Percentiles rank a stretch among this genome's conserved stretches.
Evolutionary conservation across 2,329 filamentous ascomycete genomes (phyloP).

Genomic region (Fusarium nodosum): DNA sequence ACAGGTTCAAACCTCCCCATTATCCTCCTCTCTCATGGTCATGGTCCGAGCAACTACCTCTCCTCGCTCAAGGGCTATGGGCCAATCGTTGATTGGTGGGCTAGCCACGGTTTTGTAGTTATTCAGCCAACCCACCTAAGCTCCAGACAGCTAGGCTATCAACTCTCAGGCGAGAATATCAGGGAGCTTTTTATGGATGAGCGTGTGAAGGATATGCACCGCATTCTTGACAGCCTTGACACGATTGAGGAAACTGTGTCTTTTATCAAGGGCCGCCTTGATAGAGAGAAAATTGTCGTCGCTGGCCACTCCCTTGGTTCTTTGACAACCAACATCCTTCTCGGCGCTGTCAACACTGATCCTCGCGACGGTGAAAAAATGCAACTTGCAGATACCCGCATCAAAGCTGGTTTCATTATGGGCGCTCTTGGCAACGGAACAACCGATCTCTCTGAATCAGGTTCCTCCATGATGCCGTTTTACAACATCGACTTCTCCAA

Average conservation of each 20-base stretch:
- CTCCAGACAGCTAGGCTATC: conserved; percentile 35
- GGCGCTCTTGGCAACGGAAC: conserved; percentile 41
- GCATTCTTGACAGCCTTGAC: conserved; percentile 46
- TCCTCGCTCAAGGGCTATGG: conserved; percentile 47
- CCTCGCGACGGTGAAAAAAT: conserved; percentile 37
- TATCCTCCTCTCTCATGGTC: conserved; percentile 49
- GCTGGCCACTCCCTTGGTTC: conserved; percentile 48
- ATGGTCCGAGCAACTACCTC: conserved; percentile 48
- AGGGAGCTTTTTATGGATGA: conserved; percentile 42
- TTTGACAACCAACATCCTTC: conserved; percentile 35
- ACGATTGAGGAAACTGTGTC: conserved; percentile 43
- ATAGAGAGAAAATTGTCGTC: conserved; percentile 43
- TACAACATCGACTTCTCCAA: conserved; percentile 37
- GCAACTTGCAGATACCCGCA: conserved; percentile 31
- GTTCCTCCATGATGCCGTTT: conserved; percentile 38
- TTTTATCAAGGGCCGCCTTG: conserved; percentile 43
- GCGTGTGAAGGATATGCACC: conserved; percentile 42
- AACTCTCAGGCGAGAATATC: conserved; percentile 13
- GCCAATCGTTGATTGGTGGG: conserved; percentile 48
- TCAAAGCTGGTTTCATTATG: conserved; percentile 49
- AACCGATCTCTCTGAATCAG: conserved; percentile 28
- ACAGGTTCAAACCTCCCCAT: conserved; percentile 41
- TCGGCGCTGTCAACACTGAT: conserved; percentile 45
- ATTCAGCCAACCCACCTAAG: conserved; percentile 50
- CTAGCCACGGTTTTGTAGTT: conserved; percentile 49